Evolutionary conservation across 352 stramenopile species (phyloP), one percentile per base, ranked within the genome.

Genomic region (Phytopythium litorale): DNA sequence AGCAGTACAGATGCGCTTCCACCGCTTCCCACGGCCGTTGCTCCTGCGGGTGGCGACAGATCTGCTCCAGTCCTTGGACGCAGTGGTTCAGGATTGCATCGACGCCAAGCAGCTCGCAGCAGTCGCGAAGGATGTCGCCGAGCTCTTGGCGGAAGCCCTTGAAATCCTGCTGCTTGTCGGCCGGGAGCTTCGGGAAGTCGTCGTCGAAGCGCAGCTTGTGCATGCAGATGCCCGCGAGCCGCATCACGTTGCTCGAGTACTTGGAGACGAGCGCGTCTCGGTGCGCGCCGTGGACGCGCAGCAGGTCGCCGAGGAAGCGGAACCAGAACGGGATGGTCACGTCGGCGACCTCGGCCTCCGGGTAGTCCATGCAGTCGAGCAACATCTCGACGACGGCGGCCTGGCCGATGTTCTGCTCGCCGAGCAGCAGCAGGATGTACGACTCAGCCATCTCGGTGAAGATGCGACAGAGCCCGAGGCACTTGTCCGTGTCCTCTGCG

Each of bases 371-470:
- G 61, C 88, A 96, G 60, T 94, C 87, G n/a, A 93, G 64, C n/a
- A 97, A 70, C 42, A 95, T 68, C 51, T 96, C 81, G 8, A 96
- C 84, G 1, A 97, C 71, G 11, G 76, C 70, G 5, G 72, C 71
- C 60, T 95, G 79, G 21, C 79, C 65, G 63, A 88, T 71, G 28
- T 78, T 73, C 23, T 79, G 72, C 25, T 83, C 78, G 2, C 77
- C 72, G n/a, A 96, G 40, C 11, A 97, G 67, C 54, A 96, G 53
- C 37, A 86, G 68, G 52, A 97, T 73, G 68, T 94, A 96, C 16
- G 80, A 80, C 52, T 97, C 91, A 12, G 79, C 84, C 71, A 96
- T 92, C 62, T 97, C 91, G 0, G 91, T 96, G 60, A 97, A 97
- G 46, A 97, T 81, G 16, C 89, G 78, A 60, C 87, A 94, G 7